phyloP scores from a whole-genome alignment of 148 eudicot species.

The Silene uniflora region DNA sequence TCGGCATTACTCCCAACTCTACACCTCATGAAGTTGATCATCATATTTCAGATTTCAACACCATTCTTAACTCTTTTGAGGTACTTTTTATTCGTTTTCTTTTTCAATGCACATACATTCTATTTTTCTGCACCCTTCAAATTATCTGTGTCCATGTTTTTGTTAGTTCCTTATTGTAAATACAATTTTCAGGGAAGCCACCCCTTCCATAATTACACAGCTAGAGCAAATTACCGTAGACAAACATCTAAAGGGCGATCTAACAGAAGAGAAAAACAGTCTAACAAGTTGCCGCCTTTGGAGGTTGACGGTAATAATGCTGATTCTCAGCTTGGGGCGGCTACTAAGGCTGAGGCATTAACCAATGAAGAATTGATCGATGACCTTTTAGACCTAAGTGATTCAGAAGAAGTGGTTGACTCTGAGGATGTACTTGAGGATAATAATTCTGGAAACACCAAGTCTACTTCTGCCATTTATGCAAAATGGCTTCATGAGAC shows the following conservation, averaged over 20 bases:
- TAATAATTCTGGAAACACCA: constrained; percentile 22
- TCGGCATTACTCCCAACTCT: constrained; percentile 56
- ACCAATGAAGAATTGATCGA: constrained; percentile 26
- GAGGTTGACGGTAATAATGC: constrained; percentile 26
- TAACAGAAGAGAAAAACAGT: constrained; percentile 29
- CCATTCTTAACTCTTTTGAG: constrained; percentile 65
- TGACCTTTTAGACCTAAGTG: constrained; percentile 23
- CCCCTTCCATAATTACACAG: constrained; percentile 92
- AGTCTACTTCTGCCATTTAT: constrained; percentile 27
- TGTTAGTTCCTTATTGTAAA: neutral
- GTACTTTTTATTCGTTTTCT: constrained; percentile 24
- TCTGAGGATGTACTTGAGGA: constrained; percentile 28
- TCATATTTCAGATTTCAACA: constrained; percentile 64
- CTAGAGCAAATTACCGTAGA: constrained; percentile 69
- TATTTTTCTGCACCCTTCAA: neutral
- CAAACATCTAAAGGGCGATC: constrained; percentile 24
- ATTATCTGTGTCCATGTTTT: neutral
- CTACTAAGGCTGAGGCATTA: constrained; percentile 23
- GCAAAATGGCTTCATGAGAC: constrained; percentile 88
- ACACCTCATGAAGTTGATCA: constrained; percentile 48
- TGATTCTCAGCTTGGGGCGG: constrained; percentile 28
- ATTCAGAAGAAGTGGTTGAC: constrained; percentile 15
- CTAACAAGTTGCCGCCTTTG: constrained; percentile 11
- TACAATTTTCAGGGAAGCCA: constrained; percentile 65
- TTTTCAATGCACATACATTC: neutral